These are phyloP conservation scores for Symmetrospora coprosmae DNA, from an alignment of 768 basidiomycete species.

Conservation along the genomic window DNA sequence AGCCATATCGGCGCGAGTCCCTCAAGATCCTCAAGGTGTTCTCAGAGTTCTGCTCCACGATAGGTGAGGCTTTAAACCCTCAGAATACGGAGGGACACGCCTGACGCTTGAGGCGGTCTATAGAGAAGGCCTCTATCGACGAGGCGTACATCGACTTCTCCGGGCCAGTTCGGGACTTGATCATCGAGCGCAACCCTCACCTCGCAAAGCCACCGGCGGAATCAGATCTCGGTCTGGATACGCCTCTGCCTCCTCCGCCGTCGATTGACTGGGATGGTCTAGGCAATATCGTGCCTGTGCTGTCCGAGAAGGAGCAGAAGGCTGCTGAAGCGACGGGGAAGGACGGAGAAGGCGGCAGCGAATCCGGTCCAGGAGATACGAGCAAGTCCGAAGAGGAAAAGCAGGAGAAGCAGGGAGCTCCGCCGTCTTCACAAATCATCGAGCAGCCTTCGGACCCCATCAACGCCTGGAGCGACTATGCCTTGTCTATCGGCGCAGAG, in stretches of 20 bases:
- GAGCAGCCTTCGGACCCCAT: slow-evolving; percentile 16
- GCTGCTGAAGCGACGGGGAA: slow-evolving; percentile 29
- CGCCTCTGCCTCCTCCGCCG: slow-evolving; percentile 59
- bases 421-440: not conserved
- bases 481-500: slow-evolving; percentile 73
- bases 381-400: slow-evolving; percentile 19
- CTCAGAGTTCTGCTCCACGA: slow-evolving; percentile 49
- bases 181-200: slow-evolving; percentile 63
- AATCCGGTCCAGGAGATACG: slow-evolving; percentile 21
- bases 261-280: slow-evolving; percentile 48
- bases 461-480: slow-evolving; percentile 79
- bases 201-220: slow-evolving; percentile 50
- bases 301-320: slow-evolving; percentile 21
- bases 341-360: slow-evolving; percentile 30
- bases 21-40: slow-evolving; percentile 71
- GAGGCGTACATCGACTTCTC: slow-evolving; percentile 93
- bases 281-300: slow-evolving; percentile 50
- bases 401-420: slow-evolving; percentile 33
- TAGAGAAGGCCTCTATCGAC: slow-evolving; percentile 95
- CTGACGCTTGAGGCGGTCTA: not conserved
- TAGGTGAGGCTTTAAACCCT: slow-evolving; percentile 19
- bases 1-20: slow-evolving; percentile 81
- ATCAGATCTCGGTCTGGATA: slow-evolving; percentile 48
- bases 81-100: not conserved
- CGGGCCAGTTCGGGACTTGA: slow-evolving; percentile 55